Percentiles rank a stretch among this genome's conserved stretches.
These are phyloP conservation scores for Vicia sativa DNA, from an alignment of 306 rosid genomes.

Conservation along the genomic window DNA sequence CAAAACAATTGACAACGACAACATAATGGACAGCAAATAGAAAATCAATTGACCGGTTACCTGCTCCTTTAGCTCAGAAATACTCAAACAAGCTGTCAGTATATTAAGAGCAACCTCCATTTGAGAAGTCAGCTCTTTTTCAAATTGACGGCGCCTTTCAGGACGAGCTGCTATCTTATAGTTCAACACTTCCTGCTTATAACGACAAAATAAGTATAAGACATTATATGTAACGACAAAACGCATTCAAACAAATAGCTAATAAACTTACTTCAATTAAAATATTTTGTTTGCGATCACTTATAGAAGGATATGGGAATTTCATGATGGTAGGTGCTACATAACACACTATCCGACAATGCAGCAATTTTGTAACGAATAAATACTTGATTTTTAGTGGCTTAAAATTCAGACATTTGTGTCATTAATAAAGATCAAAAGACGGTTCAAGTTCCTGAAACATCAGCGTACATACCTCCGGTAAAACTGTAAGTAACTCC, in stretches of 20 bases:
- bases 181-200: conserved; percentile 85
- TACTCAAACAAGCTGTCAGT: conserved; percentile 86
- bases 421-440: conserved; percentile 15
- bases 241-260: conserved; percentile 31
- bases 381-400: not conserved
- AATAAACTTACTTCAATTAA: conserved; percentile 32
- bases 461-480: conserved; percentile 66
- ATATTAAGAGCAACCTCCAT: conserved; percentile 90
- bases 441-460: conserved; percentile 26
- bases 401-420: not conserved
- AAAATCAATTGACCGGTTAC: conserved; percentile 44
- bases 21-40: conserved; percentile 12
- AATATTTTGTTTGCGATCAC: conserved; percentile 23
- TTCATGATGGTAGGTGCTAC: not conserved
- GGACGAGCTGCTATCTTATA: conserved; percentile 98
- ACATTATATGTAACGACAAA: conserved; percentile 12
- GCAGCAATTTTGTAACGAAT: not conserved
- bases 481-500: conserved; percentile 97
- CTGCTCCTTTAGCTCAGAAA: conserved; percentile 97
- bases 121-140: conserved; percentile 92
- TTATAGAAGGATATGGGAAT: conserved; percentile 31
- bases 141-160: conserved; percentile 97
- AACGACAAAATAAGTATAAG: conserved; percentile 39
- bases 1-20: conserved; percentile 36
- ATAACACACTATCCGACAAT: conserved; percentile 31